Conservation (phyloP, 2,329 filamentous ascomycete species). For the Hypoxylon sp. region DNA sequence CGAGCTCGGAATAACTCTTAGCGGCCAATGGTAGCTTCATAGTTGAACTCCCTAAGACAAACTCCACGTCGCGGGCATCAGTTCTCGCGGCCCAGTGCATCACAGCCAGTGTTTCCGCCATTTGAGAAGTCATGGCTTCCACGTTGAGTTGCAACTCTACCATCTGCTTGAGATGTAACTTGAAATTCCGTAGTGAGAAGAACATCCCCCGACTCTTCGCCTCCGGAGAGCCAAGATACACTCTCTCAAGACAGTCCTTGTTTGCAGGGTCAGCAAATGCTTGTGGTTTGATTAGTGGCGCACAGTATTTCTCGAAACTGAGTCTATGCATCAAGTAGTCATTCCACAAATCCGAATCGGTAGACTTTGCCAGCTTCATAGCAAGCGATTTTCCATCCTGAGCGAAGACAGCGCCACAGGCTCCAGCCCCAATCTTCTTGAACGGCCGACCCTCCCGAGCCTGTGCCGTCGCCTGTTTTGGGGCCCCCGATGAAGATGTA, state of each 20-base stretch:
- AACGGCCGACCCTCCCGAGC: too few relatives aligned
- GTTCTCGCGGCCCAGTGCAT: conserved; percentile 54
- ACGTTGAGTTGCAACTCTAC: conserved; percentile 47
- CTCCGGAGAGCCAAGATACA: conserved; percentile 27
- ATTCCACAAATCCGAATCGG: conserved; percentile 4
- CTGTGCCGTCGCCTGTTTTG: background rate
- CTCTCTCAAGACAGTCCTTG: conserved; percentile 28
- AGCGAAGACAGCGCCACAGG: conserved; percentile 12
- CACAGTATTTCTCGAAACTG: conserved; percentile 17
- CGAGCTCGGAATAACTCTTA: conserved; percentile 7
- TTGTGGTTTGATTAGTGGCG: background rate
- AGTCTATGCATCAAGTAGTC: conserved; percentile 20
- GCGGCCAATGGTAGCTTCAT: background rate
- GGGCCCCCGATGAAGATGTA: background rate
- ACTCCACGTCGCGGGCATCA: conserved; percentile 55
- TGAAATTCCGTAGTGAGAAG: conserved; percentile 54
- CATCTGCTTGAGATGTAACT: conserved; percentile 54
- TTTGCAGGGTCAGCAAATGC: conserved; percentile 20
- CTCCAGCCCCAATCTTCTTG: conserved; percentile 21
- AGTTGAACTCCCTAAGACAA: conserved; percentile 51
- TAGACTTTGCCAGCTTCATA: conserved; percentile 19
- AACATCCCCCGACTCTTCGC: conserved; percentile 5
- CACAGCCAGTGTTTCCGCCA: conserved; percentile 52
- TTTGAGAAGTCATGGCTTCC: conserved; percentile 37
- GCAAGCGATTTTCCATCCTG: background rate